A percentile compares a stretch with the other conserved stretches of the same genome.
These are phyloP conservation scores for Suhomyces wounanorum DNA, from an alignment of 1,139 yeast genomes.

Conservation along the genomic window DNA sequence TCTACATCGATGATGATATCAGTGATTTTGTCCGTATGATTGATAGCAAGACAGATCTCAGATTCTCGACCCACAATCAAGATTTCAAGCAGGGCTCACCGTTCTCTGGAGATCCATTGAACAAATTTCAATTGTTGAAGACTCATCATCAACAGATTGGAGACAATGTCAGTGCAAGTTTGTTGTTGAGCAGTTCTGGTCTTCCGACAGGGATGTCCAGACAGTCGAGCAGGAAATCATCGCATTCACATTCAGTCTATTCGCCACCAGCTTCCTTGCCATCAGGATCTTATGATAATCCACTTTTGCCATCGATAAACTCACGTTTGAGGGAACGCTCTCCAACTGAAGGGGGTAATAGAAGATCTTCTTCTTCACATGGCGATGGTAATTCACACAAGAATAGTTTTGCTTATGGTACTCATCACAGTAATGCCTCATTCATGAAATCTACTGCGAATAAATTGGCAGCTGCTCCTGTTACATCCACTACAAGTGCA, in stretches of 20 bases:
- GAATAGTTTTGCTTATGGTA: constrained; percentile 14
- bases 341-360: constrained; percentile 5
- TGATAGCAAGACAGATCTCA: constrained; percentile 62
- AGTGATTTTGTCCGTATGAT: constrained; percentile 80
- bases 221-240: constrained; percentile 37
- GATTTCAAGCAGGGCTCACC: constrained; percentile 11
- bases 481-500: constrained; percentile 25
- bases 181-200: constrained; percentile 29
- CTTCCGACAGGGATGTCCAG: constrained; percentile 15
- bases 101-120: constrained; percentile 29
- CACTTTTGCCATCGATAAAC: constrained; percentile 44
- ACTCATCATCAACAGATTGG: constrained; percentile 50
- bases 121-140: constrained; percentile 40
- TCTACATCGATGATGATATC: constrained; percentile 66
- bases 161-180: constrained; percentile 53
- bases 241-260: constrained; percentile 27
- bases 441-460: constrained; percentile 18
- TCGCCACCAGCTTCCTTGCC: constrained; percentile 38
- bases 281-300: constrained; percentile 38
- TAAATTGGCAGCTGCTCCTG: constrained; percentile 24
- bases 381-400: constrained; percentile 9
- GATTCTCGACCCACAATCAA: constrained; percentile 25
- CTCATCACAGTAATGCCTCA: constrained; percentile 18
- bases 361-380: constrained; percentile 11
- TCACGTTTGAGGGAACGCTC: constrained; percentile 41